Percentiles rank a stretch among this genome's conserved stretches.
Evolutionary conservation across 139 green algal genomes (phyloP).

Genomic region (Axilococcus clingmanii): DNA sequence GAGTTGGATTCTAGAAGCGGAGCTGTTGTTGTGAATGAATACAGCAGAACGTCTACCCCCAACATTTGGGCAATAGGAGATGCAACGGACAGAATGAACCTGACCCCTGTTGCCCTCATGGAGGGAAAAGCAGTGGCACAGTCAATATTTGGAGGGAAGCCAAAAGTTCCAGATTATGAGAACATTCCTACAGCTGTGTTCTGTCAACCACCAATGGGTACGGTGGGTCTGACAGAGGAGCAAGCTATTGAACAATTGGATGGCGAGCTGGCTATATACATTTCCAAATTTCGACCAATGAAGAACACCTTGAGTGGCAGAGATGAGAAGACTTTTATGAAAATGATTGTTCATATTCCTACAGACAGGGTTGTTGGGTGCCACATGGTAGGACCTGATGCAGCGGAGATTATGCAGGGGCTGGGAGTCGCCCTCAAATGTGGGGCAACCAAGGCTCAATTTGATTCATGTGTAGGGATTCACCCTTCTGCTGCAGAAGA

Average conservation of each 20-base stretch:
- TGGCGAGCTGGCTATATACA: constrained; percentile 69
- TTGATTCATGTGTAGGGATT: constrained; percentile 91
- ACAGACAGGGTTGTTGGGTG: constrained; percentile 73
- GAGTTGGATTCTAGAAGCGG: constrained; percentile 37
- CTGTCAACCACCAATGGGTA: constrained; percentile 76
- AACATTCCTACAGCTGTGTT: constrained; percentile 66
- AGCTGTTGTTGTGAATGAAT: constrained; percentile 83
- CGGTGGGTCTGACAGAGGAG: constrained; percentile 86
- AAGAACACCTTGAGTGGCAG: constrained; percentile 77
- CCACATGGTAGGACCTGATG: constrained; percentile 90
- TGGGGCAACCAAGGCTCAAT: constrained; percentile 81
- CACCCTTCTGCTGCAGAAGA: constrained; percentile 92
- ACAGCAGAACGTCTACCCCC: constrained; percentile 53
- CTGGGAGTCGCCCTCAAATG: constrained; percentile 91
- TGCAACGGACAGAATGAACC: constrained; percentile 82
- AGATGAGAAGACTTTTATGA: constrained; percentile 61
- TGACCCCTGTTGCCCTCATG: constrained; percentile 82
- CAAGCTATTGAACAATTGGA: constrained; percentile 43
- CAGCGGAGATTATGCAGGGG: constrained; percentile 95
- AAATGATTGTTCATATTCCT: constrained; percentile 66
- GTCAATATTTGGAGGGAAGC: constrained; percentile 61
- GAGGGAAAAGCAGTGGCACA: constrained; percentile 87
- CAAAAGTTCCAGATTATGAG: constrained; percentile 72
- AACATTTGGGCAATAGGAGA: constrained; percentile 93
- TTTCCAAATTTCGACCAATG: constrained; percentile 84